phyloP scores from a whole-genome alignment of 2,329 filamentous ascomycete genomes.

The Zymoseptoria ardabiliae region DNA sequence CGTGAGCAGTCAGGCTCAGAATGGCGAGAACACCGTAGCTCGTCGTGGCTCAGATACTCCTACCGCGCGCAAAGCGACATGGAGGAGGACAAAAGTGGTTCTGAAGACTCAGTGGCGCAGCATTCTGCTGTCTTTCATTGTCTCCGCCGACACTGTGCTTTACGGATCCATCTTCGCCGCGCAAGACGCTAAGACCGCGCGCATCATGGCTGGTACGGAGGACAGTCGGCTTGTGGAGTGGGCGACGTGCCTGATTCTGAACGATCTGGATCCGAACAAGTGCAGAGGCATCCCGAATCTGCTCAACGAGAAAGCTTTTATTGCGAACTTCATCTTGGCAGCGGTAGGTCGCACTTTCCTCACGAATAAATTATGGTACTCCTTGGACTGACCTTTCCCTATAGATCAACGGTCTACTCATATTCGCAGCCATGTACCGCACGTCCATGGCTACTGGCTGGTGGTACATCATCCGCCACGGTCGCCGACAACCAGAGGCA shows the following conservation, averaged over 20 bases:
- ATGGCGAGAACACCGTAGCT: constrained; percentile 2
- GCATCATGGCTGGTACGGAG: constrained; percentile 40
- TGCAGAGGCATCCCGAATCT: constrained; percentile 53
- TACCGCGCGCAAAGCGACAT: constrained; percentile 25
- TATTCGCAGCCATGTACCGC: constrained; percentile 66
- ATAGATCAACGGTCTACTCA: constrained; percentile 75
- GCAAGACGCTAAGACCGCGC: constrained; percentile 53
- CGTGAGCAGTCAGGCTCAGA: not conserved
- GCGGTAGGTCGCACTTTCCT: no score
- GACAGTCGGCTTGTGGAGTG: constrained; percentile 50
- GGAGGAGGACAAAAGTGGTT: constrained; percentile 66
- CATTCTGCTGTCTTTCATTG: constrained; percentile 70
- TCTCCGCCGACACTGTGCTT: constrained; percentile 73
- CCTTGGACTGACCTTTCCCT: no score
- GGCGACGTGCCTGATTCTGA: constrained; percentile 55
- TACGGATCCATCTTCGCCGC: constrained; percentile 75
- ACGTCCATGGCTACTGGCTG: constrained; percentile 71
- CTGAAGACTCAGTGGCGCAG: constrained; percentile 77
- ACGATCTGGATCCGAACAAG: constrained; percentile 52
- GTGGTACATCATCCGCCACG: constrained; percentile 47
- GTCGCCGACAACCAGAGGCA: constrained; percentile 2
- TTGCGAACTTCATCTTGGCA: constrained; percentile 65
- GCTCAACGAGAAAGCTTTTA: constrained; percentile 61
- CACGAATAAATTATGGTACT: no score
- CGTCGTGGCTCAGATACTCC: not conserved